These are phyloP conservation scores for Phytophthora tubulina DNA, from an alignment of 352 stramenopile genomes.

Conservation along the genomic window DNA sequence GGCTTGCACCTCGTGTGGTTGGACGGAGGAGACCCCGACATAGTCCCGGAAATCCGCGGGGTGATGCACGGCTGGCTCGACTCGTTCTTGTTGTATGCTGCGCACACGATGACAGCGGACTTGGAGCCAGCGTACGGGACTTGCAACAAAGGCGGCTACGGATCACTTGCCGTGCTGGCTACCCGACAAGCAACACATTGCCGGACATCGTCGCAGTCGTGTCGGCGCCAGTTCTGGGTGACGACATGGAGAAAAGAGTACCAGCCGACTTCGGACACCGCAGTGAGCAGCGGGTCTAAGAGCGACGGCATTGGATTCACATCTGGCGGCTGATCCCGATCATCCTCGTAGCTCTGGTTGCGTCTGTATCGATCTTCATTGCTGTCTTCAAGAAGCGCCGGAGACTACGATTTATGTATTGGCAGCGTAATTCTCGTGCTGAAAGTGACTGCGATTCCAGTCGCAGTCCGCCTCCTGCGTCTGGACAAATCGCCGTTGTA, in stretches of 20 bases:
- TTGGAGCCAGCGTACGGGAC: conserved; percentile 39
- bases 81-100: conserved; percentile 38
- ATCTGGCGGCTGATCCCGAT: conserved; percentile 38
- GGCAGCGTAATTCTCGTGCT: conserved; percentile 21
- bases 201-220: conserved; percentile 36
- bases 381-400: conserved; percentile 33
- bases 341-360: conserved; percentile 14
- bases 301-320: conserved; percentile 23
- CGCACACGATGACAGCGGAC: conserved; percentile 39
- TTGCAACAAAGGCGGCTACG: conserved; percentile 42
- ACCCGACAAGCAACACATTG: conserved; percentile 36
- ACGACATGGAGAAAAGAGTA: conserved; percentile 45
- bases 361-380: conserved; percentile 18
- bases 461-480: conserved; percentile 17
- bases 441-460: conserved; percentile 24
- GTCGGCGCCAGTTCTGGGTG: conserved; percentile 34
- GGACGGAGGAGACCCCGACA: conserved; percentile 36
- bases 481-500: conserved; percentile 36
- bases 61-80: conserved; percentile 42
- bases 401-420: conserved; percentile 26
- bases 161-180: conserved; percentile 52
- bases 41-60: conserved; percentile 34
- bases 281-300: conserved; percentile 23
- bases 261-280: conserved; percentile 19
- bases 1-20: conserved; percentile 42